phyloP scores from a whole-genome alignment of 148 eudicot species.

The Rhododendron ferrugineum region DNA sequence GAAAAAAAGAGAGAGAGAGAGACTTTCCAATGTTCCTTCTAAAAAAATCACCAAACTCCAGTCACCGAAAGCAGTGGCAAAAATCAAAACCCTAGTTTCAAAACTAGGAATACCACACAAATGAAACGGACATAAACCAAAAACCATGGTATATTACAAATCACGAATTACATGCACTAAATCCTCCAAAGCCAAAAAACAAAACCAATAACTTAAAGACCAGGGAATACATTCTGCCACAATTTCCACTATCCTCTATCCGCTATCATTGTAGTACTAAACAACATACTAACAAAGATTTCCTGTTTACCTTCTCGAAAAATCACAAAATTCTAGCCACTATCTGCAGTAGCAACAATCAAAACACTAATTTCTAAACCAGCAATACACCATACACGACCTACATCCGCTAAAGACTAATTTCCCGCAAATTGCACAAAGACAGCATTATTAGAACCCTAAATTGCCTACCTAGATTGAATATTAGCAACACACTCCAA shows the following conservation, averaged over 20 bases:
- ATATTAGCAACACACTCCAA: not conserved
- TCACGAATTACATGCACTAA: not conserved
- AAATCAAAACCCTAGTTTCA: not conserved
- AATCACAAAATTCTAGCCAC: not conserved
- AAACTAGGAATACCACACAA: not conserved
- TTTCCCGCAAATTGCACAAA: not conserved
- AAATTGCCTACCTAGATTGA: not conserved
- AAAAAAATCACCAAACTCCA: not conserved
- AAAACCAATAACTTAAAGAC: not conserved
- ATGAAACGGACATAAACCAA: not conserved
- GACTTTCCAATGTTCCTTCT: not conserved
- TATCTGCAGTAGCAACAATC: not conserved
- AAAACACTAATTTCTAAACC: not conserved
- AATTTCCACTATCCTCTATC: not conserved
- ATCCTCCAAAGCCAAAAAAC: not conserved
- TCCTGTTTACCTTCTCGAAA: not conserved
- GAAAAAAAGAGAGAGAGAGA: no score
- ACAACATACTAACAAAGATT: not conserved
- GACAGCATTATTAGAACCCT: constrained; percentile 2
- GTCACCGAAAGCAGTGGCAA: not conserved
- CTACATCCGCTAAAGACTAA: not conserved
- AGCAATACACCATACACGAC: not conserved
- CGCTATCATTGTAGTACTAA: not conserved
- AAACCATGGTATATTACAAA: not conserved
- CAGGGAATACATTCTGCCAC: not conserved